Conservation (phyloP, 352 stramenopile species). For the Aphanomyces euteiches region DNA sequence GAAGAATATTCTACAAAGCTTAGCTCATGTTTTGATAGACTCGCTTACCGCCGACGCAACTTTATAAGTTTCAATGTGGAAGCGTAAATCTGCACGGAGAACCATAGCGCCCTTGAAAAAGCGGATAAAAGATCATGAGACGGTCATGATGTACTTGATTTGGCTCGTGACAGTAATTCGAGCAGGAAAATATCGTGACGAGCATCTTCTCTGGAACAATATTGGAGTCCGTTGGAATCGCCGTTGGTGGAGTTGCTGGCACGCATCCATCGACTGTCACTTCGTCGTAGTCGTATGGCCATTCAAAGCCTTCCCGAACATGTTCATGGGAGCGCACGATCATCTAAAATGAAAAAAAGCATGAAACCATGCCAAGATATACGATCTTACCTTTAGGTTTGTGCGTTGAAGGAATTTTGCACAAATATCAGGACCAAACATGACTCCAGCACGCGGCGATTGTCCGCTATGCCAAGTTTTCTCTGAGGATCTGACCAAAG, state of each 20-base stretch:
- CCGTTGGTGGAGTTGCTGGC: neutral
- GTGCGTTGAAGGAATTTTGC: constrained; percentile 2
- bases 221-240: neutral
- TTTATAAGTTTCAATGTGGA: neutral
- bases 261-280: neutral
- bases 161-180: constrained; percentile 26
- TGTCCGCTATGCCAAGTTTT: neutral
- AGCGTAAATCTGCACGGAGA: neutral
- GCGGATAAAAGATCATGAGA: neutral
- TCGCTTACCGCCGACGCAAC: neutral
- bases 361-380: neutral
- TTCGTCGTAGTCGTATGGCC: constrained; percentile 17
- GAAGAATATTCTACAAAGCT: neutral
- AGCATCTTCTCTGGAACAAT: constrained; percentile 9
- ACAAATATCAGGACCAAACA: constrained; percentile 22
- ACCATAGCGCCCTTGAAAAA: neutral
- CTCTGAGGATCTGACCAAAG: constrained; percentile 20
- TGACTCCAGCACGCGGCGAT: constrained; percentile 10
- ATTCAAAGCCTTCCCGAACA: constrained; percentile 23
- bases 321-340: constrained; percentile 32
- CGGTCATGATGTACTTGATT: constrained; percentile 1
- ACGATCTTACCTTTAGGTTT: constrained; percentile 11
- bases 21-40: too few species aligned
- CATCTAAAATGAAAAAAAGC: neutral
- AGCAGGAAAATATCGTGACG: constrained; percentile 35